Conservation (phyloP, 192 early-diverging fungal species). For the Coemansia erecta region DNA sequence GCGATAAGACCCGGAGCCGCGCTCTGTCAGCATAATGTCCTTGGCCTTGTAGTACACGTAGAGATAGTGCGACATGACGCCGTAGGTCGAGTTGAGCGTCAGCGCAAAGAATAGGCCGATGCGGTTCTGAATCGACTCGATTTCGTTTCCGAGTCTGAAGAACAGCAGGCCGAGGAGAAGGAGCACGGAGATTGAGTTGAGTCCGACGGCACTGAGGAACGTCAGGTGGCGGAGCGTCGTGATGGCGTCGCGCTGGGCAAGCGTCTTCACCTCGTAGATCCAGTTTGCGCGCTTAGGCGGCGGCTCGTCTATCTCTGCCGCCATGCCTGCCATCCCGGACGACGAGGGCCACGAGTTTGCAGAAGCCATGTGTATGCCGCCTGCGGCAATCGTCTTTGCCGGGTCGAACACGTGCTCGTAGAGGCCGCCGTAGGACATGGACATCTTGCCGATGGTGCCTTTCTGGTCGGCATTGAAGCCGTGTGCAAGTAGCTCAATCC, state of each 20-base stretch:
- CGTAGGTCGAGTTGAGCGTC: constrained; percentile 58
- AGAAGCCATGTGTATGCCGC: constrained; percentile 10
- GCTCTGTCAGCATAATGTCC: constrained; percentile 62
- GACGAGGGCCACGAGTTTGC: constrained; percentile 15
- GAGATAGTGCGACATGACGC: constrained; percentile 60
- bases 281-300: constrained; percentile 36
- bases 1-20: constrained; percentile 65
- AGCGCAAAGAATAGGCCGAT: constrained; percentile 52
- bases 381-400: constrained; percentile 12
- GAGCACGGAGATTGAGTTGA: constrained; percentile 51
- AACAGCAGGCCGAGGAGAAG: constrained; percentile 59
- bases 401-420: constrained; percentile 35
- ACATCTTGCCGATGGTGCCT: constrained; percentile 31
- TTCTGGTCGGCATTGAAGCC: constrained; percentile 21
- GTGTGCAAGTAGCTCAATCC: constrained; percentile 39
- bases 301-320: constrained; percentile 15
- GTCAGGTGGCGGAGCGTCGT: constrained; percentile 47
- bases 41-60: constrained; percentile 53
- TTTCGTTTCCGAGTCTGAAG: constrained; percentile 49
- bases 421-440: constrained; percentile 44
- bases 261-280: constrained; percentile 38
- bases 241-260: constrained; percentile 43
- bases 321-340: background rate
- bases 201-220: constrained; percentile 39
- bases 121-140: constrained; percentile 55